Conservation (phyloP, 495 filamentous ascomycete species). For the Neohortaea acidophila region DNA sequence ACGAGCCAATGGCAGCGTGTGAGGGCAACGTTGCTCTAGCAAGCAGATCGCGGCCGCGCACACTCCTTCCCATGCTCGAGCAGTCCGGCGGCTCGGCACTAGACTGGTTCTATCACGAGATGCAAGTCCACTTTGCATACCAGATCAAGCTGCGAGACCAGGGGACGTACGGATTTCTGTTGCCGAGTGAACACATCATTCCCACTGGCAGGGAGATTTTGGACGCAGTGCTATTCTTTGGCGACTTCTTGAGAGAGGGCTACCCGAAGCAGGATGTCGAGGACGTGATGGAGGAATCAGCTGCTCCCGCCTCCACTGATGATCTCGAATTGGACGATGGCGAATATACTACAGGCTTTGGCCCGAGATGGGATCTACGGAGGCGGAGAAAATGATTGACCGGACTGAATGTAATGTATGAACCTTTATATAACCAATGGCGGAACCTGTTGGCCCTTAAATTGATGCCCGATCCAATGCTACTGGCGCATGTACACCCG, state of each 20-base stretch:
- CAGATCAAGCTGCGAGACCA: constrained; percentile 93
- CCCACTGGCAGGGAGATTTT: constrained; percentile 81
- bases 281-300: constrained; percentile 2
- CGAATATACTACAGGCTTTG: no score
- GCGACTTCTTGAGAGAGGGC: constrained; percentile 20
- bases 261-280: background rate
- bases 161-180: constrained; percentile 83
- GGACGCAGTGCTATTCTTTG: constrained; percentile 65
- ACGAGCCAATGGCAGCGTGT: constrained; percentile 74
- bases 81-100: constrained; percentile 70
- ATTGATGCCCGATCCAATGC: no score
- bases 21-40: constrained; percentile 49
- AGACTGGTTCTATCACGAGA: constrained; percentile 90
- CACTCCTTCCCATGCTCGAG: constrained; percentile 38
- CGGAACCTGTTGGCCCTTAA: no score
- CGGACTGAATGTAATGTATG: no score
- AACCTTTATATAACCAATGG: no score
- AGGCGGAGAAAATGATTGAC: no score
- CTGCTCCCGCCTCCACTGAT: no score
- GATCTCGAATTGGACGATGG: no score
- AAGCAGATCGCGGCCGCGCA: constrained; percentile 11
- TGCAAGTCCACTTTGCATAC: constrained; percentile 69
- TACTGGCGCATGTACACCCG: no score
- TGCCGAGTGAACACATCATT: constrained; percentile 75
- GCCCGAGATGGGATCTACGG: no score